Evolutionary conservation across 805 yeast genomes (phyloP).

Genomic region (Metahyphopichia silvanorum): DNA sequence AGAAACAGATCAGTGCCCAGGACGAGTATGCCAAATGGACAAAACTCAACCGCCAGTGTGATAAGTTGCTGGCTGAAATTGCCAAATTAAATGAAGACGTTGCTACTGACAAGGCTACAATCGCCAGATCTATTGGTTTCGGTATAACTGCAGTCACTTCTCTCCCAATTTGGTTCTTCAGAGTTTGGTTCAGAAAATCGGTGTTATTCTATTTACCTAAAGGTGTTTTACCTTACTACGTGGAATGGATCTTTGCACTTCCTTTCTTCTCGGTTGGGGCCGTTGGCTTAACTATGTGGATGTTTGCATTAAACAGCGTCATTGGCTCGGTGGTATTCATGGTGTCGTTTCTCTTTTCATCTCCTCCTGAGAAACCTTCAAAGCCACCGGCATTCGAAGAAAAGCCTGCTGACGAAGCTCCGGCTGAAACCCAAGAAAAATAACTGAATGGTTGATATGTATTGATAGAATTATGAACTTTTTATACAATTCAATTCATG

Average conservation of each 20-base stretch:
- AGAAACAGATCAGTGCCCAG: conserved; percentile 72
- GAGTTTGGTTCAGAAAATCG: conserved; percentile 50
- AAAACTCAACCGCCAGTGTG: conserved; percentile 72
- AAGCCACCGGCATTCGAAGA: conserved; percentile 9
- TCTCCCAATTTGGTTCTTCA: conserved; percentile 46
- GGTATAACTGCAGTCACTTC: conserved; percentile 38
- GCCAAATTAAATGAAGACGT: conserved; percentile 39
- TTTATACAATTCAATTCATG: too few relatives aligned
- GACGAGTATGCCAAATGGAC: conserved; percentile 97
- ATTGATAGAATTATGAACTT: too few relatives aligned
- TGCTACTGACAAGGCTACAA: conserved; percentile 26
- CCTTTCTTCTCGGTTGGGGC: conserved; percentile 65
- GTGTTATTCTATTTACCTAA: conserved; percentile 59
- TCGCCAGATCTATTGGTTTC: conserved; percentile 31
- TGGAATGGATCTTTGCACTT: conserved; percentile 58
- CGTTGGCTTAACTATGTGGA: conserved; percentile 58
- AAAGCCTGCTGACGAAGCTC: conserved; percentile 1
- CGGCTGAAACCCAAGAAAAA: too few relatives aligned
- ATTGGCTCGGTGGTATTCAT: conserved; percentile 18
- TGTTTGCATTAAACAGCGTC: conserved; percentile 38
- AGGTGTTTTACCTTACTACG: conserved; percentile 50
- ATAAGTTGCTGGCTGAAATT: conserved; percentile 53
- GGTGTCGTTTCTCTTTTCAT: conserved; percentile 18
- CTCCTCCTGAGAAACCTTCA: too few relatives aligned
- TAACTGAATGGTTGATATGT: too few relatives aligned